A percentile compares a stretch with the other conserved stretches of the same genome.
These are phyloP conservation scores for Trichodelitschia bisporula DNA, from an alignment of 495 filamentous ascomycete species.

Conservation along the genomic window DNA sequence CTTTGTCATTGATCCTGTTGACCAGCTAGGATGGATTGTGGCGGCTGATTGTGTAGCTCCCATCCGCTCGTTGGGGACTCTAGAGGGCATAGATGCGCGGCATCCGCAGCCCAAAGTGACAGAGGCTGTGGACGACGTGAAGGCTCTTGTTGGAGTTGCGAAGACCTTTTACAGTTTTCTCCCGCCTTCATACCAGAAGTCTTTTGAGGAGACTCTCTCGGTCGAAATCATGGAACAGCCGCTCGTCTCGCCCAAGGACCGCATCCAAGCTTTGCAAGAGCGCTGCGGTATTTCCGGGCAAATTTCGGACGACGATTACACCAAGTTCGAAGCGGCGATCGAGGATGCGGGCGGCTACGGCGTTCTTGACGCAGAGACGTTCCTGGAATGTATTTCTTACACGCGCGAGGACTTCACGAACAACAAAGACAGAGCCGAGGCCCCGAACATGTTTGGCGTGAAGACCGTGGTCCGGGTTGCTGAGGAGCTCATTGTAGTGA, in stretches of 20 bases:
- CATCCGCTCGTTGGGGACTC: no score
- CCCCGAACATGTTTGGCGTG: conserved; percentile 29
- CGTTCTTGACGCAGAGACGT: conserved; percentile 25
- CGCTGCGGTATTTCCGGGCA: conserved; percentile 45
- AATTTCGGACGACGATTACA: conserved; percentile 45
- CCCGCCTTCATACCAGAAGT: conserved; percentile 3
- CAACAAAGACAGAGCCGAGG: conserved; percentile 18
- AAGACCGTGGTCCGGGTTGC: conserved; percentile 46
- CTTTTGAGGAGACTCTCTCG: conserved; percentile 4
- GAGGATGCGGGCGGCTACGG: conserved; percentile 31
- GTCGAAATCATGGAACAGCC: conserved; percentile 47
- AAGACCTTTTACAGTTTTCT: conserved; percentile 5
- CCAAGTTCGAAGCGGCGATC: conserved; percentile 15
- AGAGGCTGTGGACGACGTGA: conserved; percentile 1
- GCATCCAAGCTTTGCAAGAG: conserved; percentile 47
- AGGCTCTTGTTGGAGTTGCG: conserved; percentile 2
- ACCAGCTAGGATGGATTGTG: conserved; percentile 56
- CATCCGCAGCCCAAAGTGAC: not conserved
- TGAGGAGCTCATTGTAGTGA: conserved; percentile 49
- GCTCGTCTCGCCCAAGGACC: conserved; percentile 35
- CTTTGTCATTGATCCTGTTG: conserved; percentile 42
- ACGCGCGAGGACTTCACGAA: conserved; percentile 20
- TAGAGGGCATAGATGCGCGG: no score
- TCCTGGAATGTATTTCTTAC: no score
- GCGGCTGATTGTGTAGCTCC: conserved; percentile 58